Evolutionary conservation across 2,329 filamentous ascomycete species (phyloP).

Genomic region (Furcasterigmium sp.): DNA sequence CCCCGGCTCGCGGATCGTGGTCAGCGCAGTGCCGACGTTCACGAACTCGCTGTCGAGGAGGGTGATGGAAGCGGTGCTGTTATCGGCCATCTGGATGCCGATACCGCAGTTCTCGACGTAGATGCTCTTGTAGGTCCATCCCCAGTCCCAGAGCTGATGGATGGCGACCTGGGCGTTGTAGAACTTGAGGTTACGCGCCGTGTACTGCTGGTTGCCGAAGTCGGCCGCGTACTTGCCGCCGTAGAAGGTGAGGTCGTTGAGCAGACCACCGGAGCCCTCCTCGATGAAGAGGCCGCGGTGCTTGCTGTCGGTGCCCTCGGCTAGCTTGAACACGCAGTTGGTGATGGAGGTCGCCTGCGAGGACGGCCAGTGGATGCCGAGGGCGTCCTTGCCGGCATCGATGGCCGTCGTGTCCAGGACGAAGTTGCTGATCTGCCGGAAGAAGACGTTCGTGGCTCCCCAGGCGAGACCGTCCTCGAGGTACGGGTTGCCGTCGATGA

Average conservation of each 20-base stretch:
- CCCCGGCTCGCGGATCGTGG: constrained; percentile 45
- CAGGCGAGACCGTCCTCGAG: constrained; percentile 36
- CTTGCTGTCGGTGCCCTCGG: constrained; percentile 36
- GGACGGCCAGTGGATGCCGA: constrained; percentile 64
- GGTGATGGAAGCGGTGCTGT: constrained; percentile 68
- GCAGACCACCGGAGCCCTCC: constrained; percentile 59
- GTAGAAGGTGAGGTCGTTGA: constrained; percentile 66
- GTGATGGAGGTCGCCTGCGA: constrained; percentile 57
- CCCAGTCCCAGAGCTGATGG: constrained; percentile 71
- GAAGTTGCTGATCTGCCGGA: constrained; percentile 52
- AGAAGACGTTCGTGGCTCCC: constrained; percentile 55
- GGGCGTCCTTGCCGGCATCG: constrained; percentile 34
- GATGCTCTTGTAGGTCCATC: constrained; percentile 67
- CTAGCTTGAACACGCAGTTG: constrained; percentile 52
- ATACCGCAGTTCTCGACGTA: constrained; percentile 58
- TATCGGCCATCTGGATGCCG: constrained; percentile 60
- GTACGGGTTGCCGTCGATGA: constrained; percentile 45
- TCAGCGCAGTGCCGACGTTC: constrained; percentile 62
- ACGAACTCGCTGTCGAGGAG: constrained; percentile 68
- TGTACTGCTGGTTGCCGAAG: constrained; percentile 67
- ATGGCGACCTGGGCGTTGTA: constrained; percentile 61
- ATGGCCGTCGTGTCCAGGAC: constrained; percentile 49
- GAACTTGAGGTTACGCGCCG: constrained; percentile 63
- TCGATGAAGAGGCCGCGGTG: constrained; percentile 59
- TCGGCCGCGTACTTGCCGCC: constrained; percentile 57